Conservation (phyloP, 495 filamentous ascomycete species). For the Hypoxylon perforatum region DNA sequence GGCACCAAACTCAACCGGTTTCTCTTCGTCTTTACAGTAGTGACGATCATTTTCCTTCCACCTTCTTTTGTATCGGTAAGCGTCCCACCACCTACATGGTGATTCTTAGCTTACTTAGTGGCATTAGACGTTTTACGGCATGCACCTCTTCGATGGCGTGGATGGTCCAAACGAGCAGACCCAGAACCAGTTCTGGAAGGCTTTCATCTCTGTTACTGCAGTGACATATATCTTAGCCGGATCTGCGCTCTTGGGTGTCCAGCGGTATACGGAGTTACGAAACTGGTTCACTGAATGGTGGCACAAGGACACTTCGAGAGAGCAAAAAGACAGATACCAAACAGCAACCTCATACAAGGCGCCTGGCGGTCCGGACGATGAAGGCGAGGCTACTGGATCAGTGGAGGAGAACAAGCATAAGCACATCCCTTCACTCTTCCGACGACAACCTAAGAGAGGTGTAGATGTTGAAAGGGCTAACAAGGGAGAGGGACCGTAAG, state of each 20-base stretch:
- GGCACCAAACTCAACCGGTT: not conserved
- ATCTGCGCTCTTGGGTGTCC: not conserved
- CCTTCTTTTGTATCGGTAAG: not conserved
- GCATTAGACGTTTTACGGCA: not conserved
- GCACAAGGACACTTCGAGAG: not conserved
- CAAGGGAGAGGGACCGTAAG: not conserved
- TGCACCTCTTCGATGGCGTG: conserved; percentile 6
- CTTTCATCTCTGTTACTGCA: not conserved
- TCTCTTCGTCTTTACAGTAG: conserved; percentile 1
- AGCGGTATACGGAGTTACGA: not conserved
- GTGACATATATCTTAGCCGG: not conserved
- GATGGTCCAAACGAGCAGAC: not conserved
- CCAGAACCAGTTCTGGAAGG: not conserved
- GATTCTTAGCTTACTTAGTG: too few relatives aligned
- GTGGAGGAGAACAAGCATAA: not conserved
- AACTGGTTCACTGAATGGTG: not conserved
- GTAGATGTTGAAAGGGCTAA: not conserved
- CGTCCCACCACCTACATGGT: not conserved
- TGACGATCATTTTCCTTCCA: not conserved
- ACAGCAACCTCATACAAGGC: not conserved
- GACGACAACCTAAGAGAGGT: not conserved
- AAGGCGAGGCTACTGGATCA: not conserved
- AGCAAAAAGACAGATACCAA: not conserved
- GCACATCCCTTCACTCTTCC: not conserved
- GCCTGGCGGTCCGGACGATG: not conserved